Evolutionary conservation across 1,139 yeast species (phyloP), one percentile per base, ranked within the genome.

Genomic region (Magnusiomyces ingens): DNA sequence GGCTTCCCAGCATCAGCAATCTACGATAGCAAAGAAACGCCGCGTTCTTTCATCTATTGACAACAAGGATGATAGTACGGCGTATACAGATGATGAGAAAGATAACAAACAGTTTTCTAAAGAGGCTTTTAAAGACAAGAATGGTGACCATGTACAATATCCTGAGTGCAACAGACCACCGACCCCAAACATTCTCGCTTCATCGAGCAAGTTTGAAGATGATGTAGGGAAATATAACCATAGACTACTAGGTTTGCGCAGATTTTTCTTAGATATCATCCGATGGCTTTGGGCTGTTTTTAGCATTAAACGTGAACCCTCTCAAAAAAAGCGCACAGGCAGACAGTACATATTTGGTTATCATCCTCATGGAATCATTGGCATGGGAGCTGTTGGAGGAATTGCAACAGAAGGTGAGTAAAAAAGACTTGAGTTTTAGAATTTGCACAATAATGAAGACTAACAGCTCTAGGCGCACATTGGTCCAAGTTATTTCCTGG

Each of bases 341-440:
- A 58, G 60, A 51, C 75, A 85, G 48, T 93, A 93, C 67, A 81
- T 93, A 1, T 91, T 93, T 69, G 96, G 97, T 0, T 86, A 89
- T 65, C 98, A 91, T 68, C 99, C 99, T 0, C 99, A 93, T 67
- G 99, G 99, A 0, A 91, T 93, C 11, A 90, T 91, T 29, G 89
- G 96, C 0, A 78, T 91, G 79, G 97, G 98, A 0, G 94, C 85
- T 0, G 82, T 93, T 68, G 96, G 96, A 3, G 84, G 84, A 0
- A 76, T 93, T 63, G 93, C 85, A 0, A 86, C 95, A 10, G 91
- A 91, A 60, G 94, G 50, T 48, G 22, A 19, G 49, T 46, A 44
- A 12, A 26, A n/a, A n/a, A n/a, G n/a, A n/a, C n/a, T n/a, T n/a
- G n/a, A n/a, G n/a, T n/a, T n/a, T 26, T 26, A 26, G 4, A 5